Evolutionary conservation across 768 basidiomycete species (phyloP), one percentile per base, ranked within the genome.

Genomic region (Piloderma croceum): DNA sequence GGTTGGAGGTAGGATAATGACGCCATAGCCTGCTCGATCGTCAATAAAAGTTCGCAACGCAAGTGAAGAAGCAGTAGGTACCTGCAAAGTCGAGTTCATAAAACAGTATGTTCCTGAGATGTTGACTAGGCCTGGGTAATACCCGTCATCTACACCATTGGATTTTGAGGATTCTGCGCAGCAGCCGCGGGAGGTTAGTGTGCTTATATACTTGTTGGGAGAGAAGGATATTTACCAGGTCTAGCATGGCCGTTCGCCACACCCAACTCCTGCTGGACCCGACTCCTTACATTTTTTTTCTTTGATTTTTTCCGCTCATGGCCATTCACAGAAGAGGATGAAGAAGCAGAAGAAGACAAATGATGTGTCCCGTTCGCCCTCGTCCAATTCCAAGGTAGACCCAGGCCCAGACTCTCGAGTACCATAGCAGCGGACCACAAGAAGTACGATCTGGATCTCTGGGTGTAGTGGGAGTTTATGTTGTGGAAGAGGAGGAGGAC

Each of bases 71-170:
- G 38, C 27, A 20, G 24, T 20, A 7, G 38, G 57, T 52, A 77
- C 89, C 76, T 97, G 94, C 7, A 97, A 68, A 3, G 91, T 91
- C 10, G 94, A 92, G 59, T 98, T 94, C 81, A 97, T 88, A 69
- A 96, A 98, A 57, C 94, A 97, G 49, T 94, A 88, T 38, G 91
- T 94, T 9, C 93, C 93, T 7, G 91, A 93, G 25, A 93, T 83
- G 54, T 97, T 97, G 56, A 96, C 86, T 36, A 97, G 81, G 1
- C 93, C 93, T 2, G 92, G 86, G 60, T 89, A 96, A 52, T 80
- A 73, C 17, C 72, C 69, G 12, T 71, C 27, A 9, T 29, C 27
- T 29, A 15, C 15, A 15, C 27, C 27, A 29, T 29, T 15, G 27
- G 27, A 29, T n/a, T n/a, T n/a, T n/a, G n/a, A n/a, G n/a, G n/a